phyloP scores from a whole-genome alignment of 2,329 filamentous ascomycete genomes.

The Diaporthe sp. region DNA sequence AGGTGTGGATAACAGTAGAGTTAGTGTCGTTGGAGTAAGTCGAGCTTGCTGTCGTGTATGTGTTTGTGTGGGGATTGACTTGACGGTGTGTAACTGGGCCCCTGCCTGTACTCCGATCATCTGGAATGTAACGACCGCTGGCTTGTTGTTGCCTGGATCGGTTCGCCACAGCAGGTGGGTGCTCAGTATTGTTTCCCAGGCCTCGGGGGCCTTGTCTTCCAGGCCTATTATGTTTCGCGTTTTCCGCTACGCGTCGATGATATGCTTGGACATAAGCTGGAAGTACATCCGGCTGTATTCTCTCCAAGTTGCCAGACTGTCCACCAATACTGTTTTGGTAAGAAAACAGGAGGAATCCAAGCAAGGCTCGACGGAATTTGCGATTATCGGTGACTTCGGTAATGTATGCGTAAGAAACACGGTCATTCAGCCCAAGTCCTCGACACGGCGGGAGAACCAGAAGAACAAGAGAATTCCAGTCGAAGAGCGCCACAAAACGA shows the following conservation, averaged over 20 bases:
- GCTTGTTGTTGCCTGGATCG: background rate
- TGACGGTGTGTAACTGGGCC: background rate
- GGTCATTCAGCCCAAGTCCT: background rate
- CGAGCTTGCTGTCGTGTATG: background rate
- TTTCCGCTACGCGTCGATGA: background rate
- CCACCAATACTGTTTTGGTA: background rate
- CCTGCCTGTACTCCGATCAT: background rate
- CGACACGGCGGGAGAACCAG: background rate
- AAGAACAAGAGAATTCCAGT: conserved; percentile 10
- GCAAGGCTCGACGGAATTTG: conserved; percentile 4
- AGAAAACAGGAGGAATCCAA: conserved; percentile 5
- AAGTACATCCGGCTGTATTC: background rate
- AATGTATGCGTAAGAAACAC: conserved; percentile 5
- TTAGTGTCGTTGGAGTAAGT: background rate
- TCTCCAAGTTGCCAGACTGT: background rate
- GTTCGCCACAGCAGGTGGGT: background rate
- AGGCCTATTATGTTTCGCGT: background rate
- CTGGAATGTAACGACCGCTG: background rate
- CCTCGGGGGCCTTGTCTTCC: background rate
- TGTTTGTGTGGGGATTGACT: background rate
- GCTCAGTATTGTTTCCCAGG: background rate
- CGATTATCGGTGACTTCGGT: conserved; percentile 17
- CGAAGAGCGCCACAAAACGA: conserved; percentile 14
- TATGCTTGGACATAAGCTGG: background rate
- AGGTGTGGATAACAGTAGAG: background rate